Evolutionary conservation across 1,284 basidiomycete genomes (phyloP), one percentile per base, ranked within the genome.

Genomic region (Wallemia mellicola): DNA sequence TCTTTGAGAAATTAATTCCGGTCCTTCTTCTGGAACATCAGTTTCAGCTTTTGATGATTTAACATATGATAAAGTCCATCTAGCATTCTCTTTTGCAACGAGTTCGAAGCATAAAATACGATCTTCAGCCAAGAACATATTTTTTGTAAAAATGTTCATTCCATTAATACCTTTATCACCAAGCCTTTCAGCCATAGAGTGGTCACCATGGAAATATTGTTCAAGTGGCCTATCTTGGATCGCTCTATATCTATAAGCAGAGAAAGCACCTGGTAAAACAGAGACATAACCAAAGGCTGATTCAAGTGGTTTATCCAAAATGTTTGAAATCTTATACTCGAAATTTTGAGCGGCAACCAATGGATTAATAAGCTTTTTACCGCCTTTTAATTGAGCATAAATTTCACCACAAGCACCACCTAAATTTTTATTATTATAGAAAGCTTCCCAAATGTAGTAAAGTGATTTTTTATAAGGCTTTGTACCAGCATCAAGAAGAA

Each of bases 191-290:
- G 91, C 88, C 66, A 91, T 65, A 0, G 86, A 88, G 69, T 95
- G 89, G 68, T 98, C 92, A 65, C 92, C 92, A 67, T 96, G 91
- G 76, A 96, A 96, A 73, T 96, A 96, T 69, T 96, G 91, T 66
- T 92, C 84, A 26, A 98, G 76, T 2, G 92, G 91, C 9, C 85
- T 76, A 1, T 92, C 92, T 63, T 82, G 79, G 65, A 98, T 89
- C 25, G 94, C 91, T 25, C 82, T 79, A 71, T 73, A 96, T 27
- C 87, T 79, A 68, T 96, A 96, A 3, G 88, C 88, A 5, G 87
- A 91, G 75, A 96, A 96, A 58, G 91, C 91, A 68, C 91, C 91
- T 58, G 92, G 92, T 61, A 96, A 73, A 62, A 95, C 91, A 56
- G 86, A 89, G 24, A 88, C 86, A 64, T 95, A 96, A 59, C 91